Evolutionary conservation across 495 filamentous ascomycete genomes (phyloP).

Genomic region (Penicillium psychrofluorescens): DNA sequence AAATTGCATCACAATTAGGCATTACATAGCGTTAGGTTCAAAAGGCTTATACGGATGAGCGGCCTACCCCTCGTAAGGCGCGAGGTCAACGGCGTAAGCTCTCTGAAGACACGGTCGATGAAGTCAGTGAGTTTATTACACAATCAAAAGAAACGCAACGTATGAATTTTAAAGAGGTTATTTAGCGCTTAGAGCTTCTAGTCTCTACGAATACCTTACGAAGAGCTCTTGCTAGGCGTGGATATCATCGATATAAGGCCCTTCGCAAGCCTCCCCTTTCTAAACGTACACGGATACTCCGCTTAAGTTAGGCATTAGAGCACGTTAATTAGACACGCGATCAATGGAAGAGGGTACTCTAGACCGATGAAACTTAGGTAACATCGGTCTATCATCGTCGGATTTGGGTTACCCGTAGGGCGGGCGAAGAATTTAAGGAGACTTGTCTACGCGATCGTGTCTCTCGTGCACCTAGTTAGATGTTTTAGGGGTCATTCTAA

Average conservation of each 20-base stretch:
- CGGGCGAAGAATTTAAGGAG: too few relatives aligned
- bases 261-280: conserved; percentile 12
- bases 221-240: conserved; percentile 18
- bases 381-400: conserved; percentile 5
- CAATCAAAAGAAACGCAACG: conserved; percentile 13
- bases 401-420: too few relatives aligned
- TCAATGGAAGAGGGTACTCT: conserved; percentile 5
- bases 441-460: too few relatives aligned
- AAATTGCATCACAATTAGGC: conserved; percentile 12
- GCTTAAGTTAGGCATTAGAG: too few relatives aligned
- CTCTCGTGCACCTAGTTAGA: too few relatives aligned
- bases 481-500: too few relatives aligned
- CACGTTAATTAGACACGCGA: conserved; percentile 4
- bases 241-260: conserved; percentile 17
- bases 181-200: conserved; percentile 14
- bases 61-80: conserved; percentile 11
- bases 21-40: conserved; percentile 15
- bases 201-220: conserved; percentile 9
- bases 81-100: conserved; percentile 11
- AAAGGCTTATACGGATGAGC: conserved; percentile 11
- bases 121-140: conserved; percentile 19
- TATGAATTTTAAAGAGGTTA: conserved; percentile 14
- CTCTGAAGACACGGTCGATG: conserved; percentile 13
- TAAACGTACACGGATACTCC: conserved; percentile 2
- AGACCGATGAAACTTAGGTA: conserved; percentile 7